Base-by-base conservation (phyloP, 371 early-diverging fungal species). In the Apophysomyces ossiformis region DNA sequence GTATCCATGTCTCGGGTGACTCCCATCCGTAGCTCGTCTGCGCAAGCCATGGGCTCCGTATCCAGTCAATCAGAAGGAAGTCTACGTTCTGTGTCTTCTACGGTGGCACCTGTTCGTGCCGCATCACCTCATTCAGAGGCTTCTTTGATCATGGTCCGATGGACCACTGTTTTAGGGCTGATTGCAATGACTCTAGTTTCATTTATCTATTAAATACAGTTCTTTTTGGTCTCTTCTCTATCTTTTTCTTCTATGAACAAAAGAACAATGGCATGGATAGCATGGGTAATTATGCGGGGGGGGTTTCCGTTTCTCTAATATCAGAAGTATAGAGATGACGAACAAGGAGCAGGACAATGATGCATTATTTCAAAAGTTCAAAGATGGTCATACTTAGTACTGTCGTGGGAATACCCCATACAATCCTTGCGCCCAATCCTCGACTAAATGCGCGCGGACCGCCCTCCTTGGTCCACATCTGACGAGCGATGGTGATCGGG, bases 341-440 rank as follows among this genome's bases (percentile, higher is more conserved):
- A 16, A 15, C 11, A 47, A 47, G 16, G 47, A 47, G 16, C 47
- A 18, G 11, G 45, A 21, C 45, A n/a, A 41, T 36, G 58, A 50
- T 26, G 2, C 32, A 26, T 21, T 16, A 50, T 11, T 50, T 50
- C 21, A 50, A 50, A 50, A 50, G 54, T 65, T 93, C 93, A 65
- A 86, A 93, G 15, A 88, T 72, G 1, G 88, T 83, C 88, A 92
- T 89, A 45, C 83, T 82, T 44, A 92, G 83, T 1, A 88, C 84
- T 21, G 82, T 78, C 37, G 75, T 72, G 18, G 93, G 93, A 5
- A 86, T 79, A 41, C 88, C 84, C 89, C 90, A 92, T 18, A 86
- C 58, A 16, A 90, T 75, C 26, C 93, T 72, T 1, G 88, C 85
- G 0, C 69, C 63, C 77, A 90, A 71, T 0, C 92, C 91, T 39